A percentile compares a stretch with the other conserved stretches of the same genome.
Conservation (phyloP, 371 early-diverging fungal species). For the Basidiobolus heterosporus region DNA sequence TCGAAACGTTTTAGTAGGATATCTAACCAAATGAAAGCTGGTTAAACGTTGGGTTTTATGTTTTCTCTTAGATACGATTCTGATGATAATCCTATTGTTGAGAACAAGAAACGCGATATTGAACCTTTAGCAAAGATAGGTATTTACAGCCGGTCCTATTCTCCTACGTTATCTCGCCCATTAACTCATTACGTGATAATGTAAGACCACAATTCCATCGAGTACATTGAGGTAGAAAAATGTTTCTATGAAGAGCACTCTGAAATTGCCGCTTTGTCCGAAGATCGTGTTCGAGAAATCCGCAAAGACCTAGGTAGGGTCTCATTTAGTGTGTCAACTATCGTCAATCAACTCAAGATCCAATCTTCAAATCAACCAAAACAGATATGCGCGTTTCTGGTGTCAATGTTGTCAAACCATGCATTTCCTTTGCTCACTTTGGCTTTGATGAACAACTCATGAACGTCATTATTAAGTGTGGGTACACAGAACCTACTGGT, state of each 20-base stretch:
- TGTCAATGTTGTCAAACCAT: slow-evolving; percentile 45
- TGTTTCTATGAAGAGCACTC: slow-evolving; percentile 67
- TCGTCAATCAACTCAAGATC: background rate
- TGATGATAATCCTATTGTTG: slow-evolving; percentile 7
- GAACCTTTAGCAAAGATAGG: slow-evolving; percentile 11
- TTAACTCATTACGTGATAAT: slow-evolving; percentile 38
- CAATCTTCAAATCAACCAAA: too few species aligned
- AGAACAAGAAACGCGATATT: slow-evolving; percentile 10
- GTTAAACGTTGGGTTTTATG: background rate
- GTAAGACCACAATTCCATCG: slow-evolving; percentile 49
- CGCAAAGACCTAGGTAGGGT: slow-evolving; percentile 23
- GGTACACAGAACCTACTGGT: slow-evolving; percentile 52
- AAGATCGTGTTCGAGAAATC: slow-evolving; percentile 31
- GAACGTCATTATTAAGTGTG: slow-evolving; percentile 35
- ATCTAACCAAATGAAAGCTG: background rate
- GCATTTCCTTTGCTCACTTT: slow-evolving; percentile 75
- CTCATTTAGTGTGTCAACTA: slow-evolving; percentile 2
- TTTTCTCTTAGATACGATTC: slow-evolving; percentile 5
- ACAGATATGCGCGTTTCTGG: slow-evolving; percentile 46
- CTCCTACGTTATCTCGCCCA: background rate
- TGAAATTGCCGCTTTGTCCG: slow-evolving; percentile 40
- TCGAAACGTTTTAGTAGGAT: slow-evolving; percentile 5
- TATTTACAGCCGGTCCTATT: background rate
- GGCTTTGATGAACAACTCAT: slow-evolving; percentile 63
- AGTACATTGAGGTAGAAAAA: slow-evolving; percentile 62